Evolutionary conservation across 2,329 filamentous ascomycete species (phyloP).

Genomic region (Tothia fuscella): DNA sequence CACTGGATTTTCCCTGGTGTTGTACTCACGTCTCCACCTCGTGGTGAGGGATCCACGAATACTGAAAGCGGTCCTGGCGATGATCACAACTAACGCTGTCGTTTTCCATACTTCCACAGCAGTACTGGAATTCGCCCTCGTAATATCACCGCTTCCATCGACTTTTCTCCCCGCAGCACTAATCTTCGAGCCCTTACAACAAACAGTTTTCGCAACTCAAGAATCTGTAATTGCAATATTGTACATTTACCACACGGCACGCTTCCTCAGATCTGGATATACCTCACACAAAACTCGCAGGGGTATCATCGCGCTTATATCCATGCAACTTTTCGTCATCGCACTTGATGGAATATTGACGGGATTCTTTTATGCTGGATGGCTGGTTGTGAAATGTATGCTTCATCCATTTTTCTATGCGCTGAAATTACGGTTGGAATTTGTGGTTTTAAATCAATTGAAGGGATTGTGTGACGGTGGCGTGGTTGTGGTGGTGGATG

Average conservation of each 20-base stretch:
- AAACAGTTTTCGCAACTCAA: constrained; percentile 8
- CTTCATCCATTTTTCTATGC: constrained; percentile 10
- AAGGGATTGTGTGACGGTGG: no score
- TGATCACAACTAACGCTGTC: constrained; percentile 6
- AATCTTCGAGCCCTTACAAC: constrained; percentile 7
- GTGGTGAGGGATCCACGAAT: background rate
- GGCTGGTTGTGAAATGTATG: constrained; percentile 7
- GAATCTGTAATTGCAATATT: constrained; percentile 7
- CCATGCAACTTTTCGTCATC: constrained; percentile 6
- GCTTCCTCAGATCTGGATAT: constrained; percentile 4
- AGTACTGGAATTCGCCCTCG: constrained; percentile 9
- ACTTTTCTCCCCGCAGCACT: background rate
- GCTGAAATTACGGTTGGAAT: constrained; percentile 10
- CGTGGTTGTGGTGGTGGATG: no score
- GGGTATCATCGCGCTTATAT: constrained; percentile 1
- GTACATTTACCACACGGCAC: constrained; percentile 7
- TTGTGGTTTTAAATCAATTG: constrained; percentile 10
- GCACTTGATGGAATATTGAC: constrained; percentile 4
- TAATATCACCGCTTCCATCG: background rate
- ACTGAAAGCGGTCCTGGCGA: constrained; percentile 1
- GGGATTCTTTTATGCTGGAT: constrained; percentile 5
- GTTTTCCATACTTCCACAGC: constrained; percentile 7
- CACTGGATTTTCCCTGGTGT: constrained; percentile 8
- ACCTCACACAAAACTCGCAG: constrained; percentile 3
- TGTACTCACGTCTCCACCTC: constrained; percentile 10